Evolutionary conservation across 495 filamentous ascomycete genomes (phyloP), one percentile per base, ranked within the genome.

Genomic region (Stereocaulon alpinum): DNA sequence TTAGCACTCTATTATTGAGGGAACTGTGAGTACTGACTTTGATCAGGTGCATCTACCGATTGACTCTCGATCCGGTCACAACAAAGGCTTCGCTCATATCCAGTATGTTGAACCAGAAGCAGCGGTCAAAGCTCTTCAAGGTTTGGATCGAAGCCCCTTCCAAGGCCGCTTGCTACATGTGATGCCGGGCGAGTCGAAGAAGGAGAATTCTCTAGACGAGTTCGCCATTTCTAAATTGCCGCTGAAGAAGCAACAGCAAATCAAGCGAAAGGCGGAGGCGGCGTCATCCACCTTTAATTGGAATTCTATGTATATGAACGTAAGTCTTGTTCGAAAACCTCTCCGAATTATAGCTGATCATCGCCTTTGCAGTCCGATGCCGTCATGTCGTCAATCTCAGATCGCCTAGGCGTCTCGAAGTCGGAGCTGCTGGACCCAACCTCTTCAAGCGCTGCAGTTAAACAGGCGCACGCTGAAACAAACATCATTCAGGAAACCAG

Each of bases 241-340:
- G 22, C 75, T 96, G 57, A 96, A 96, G 69, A 95, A 95, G 67
- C 93, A 96, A 70, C 88, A 86, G 62, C 79, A 92, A 62, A 83
- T 97, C 47, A 90, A 87, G 73, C 85, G 85, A 61, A 95, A 87
- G 70, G 76, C 82, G 42, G 83, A 87, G 56, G 86, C 91, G 29
- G 79, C 87, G 15, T 84, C 84, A 7, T 84, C 79, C 9, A 81
- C 81, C 11, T 96, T 96, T 72, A 95, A 88, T 69, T 98, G 93
- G 94, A 98, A 97, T 74, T 91, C 90, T 17, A 76, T 98, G 47
- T 97, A 93, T 71, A 93, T 98, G 91, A 96, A 86, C 71, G 89
- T 94, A 74, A 74, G 78, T 73, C 57, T 29, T 7, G 12, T 17
- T 17, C 3, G 44, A n/a, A 29, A 20, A 24, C n/a, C 30, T 18